These are phyloP conservation scores for Rhinocladiella mackenziei DNA, from an alignment of 2,329 filamentous ascomycete species.

Conservation along the genomic window DNA sequence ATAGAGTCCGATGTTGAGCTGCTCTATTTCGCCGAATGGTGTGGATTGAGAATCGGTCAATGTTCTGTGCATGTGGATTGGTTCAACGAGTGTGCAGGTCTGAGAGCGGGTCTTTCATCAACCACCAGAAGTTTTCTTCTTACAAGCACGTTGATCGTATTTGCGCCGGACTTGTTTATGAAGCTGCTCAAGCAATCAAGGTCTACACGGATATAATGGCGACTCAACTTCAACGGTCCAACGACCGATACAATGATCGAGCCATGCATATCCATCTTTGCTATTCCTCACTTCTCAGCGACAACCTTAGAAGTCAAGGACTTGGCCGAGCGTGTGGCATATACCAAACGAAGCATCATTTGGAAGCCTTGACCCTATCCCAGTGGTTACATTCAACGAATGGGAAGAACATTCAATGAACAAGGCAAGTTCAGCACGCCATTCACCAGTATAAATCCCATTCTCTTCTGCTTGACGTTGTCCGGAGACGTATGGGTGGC, in stretches of 20 bases:
- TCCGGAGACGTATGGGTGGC: constrained; percentile 9
- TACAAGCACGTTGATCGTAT: constrained; percentile 9
- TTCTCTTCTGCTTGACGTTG: constrained; percentile 2
- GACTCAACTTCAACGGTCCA: neutral
- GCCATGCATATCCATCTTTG: constrained; percentile 16
- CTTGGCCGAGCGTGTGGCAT: neutral
- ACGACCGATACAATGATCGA: constrained; percentile 8
- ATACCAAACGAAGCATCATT: constrained; percentile 11
- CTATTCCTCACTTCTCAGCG: constrained; percentile 9
- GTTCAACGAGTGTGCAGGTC: constrained; percentile 10
- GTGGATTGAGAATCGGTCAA: constrained; percentile 11
- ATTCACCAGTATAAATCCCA: constrained; percentile 14
- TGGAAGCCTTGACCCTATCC: constrained; percentile 8
- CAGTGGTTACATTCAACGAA: constrained; percentile 12
- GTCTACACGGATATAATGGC: constrained; percentile 12
- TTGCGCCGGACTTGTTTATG: constrained; percentile 9
- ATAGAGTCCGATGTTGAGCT: constrained; percentile 5
- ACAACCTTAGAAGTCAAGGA: neutral
- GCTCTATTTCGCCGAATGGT: constrained; percentile 15
- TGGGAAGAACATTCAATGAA: constrained; percentile 14
- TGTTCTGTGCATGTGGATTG: constrained; percentile 10
- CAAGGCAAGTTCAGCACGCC: constrained; percentile 7
- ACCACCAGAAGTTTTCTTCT: neutral
- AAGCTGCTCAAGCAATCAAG: constrained; percentile 8
- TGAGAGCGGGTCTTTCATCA: constrained; percentile 2